phyloP scores from a whole-genome alignment of 176 grass and related monocot genomes.

The Calamus simplicifolius region DNA sequence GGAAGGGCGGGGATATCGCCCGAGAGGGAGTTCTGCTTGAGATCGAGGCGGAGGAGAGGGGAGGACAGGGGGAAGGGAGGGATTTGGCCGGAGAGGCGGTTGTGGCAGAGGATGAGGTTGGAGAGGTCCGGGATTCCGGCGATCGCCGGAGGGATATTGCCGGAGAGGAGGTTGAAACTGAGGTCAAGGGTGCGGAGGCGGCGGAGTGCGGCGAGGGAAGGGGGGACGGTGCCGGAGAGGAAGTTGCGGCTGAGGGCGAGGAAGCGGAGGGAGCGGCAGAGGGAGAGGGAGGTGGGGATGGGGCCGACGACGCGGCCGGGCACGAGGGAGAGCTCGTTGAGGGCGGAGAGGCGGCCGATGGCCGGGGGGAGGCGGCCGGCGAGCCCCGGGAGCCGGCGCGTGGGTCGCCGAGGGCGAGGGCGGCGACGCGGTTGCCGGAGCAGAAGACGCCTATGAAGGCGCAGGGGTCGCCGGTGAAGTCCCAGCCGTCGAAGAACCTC shows the following conservation, averaged over 20 bases:
- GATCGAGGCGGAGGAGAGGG: slow-evolving; percentile 11
- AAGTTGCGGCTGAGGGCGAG: slow-evolving; percentile 10
- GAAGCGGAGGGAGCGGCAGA: slow-evolving; percentile 6
- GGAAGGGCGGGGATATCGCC: background rate
- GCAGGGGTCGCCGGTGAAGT: slow-evolving; percentile 17
- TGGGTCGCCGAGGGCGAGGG: slow-evolving; percentile 10
- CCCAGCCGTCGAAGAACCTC: slow-evolving; percentile 7
- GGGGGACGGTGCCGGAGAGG: slow-evolving; percentile 1
- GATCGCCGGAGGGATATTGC: background rate
- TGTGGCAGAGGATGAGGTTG: slow-evolving; percentile 2
- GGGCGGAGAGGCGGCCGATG: slow-evolving; percentile 4
- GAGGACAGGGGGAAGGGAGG: background rate
- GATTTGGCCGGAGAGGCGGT: slow-evolving; percentile 7
- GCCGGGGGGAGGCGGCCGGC: background rate
- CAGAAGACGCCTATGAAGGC: slow-evolving; percentile 11
- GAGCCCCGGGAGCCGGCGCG: slow-evolving; percentile 9
- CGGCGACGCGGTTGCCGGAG: slow-evolving; percentile 6
- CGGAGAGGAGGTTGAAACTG: slow-evolving; percentile 10
- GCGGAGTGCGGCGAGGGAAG: slow-evolving; percentile 3
- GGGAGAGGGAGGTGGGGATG: slow-evolving; percentile 3
- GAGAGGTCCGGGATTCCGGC: background rate
- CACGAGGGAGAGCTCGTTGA: slow-evolving; percentile 19
- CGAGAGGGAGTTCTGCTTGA: background rate
- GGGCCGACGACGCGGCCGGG: slow-evolving; percentile 15
- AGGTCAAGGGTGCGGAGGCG: slow-evolving; percentile 14